These are phyloP conservation scores for Chrysoporthe puriensis DNA, from an alignment of 2,329 filamentous ascomycete species.

Conservation along the genomic window DNA sequence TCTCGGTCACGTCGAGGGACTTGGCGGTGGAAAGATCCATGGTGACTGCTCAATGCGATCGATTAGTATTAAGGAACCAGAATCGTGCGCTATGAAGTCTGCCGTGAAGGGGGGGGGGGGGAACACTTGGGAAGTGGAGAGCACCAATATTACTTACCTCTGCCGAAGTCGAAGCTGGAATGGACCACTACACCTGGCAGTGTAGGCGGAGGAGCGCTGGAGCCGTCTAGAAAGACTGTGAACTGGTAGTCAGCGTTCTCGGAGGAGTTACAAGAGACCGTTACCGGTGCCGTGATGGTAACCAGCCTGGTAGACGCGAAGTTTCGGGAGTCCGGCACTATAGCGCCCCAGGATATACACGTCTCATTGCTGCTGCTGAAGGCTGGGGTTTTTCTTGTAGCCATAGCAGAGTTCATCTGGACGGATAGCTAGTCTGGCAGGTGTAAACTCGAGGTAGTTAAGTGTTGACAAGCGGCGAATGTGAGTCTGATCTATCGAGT, in stretches of 20 bases:
- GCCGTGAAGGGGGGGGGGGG: neutral
- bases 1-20: neutral
- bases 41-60: neutral
- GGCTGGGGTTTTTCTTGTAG: neutral
- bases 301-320: neutral
- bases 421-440: neutral
- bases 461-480: neutral
- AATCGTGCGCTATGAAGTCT: neutral
- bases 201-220: neutral
- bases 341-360: constrained; percentile 3
- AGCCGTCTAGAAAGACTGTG: neutral
- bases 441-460: no score
- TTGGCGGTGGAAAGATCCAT: neutral
- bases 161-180: neutral
- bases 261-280: neutral
- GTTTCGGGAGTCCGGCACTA: neutral
- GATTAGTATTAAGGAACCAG: no score
- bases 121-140: no score
- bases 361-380: neutral
- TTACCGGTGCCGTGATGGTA: neutral
- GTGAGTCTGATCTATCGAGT: neutral
- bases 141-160: neutral
- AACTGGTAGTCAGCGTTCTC: neutral
- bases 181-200: neutral
- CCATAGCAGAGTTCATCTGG: neutral